These are phyloP conservation scores for Eucalyptus coolabah DNA, from an alignment of 345 rosid species.

Conservation along the genomic window DNA sequence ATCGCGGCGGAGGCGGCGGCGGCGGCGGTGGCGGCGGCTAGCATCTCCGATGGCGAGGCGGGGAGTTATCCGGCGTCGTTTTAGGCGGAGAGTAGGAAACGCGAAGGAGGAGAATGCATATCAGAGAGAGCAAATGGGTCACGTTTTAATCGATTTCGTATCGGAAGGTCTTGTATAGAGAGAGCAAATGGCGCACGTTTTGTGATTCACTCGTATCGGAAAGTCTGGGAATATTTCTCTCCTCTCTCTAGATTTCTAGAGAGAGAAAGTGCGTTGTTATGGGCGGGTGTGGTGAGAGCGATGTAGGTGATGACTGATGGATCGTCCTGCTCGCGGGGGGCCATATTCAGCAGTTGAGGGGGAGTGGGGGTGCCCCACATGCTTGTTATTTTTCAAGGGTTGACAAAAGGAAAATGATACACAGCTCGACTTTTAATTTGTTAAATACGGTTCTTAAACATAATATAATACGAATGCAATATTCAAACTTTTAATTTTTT, in stretches of 20 bases:
- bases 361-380: too few species aligned
- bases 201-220: not conserved
- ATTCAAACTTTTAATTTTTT: rapidly evolving
- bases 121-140: not conserved
- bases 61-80: not conserved
- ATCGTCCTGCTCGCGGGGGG: not conserved
- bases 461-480: rapidly evolving
- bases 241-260: not conserved
- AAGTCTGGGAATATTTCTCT: not conserved
- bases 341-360: not conserved
- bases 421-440: too few species aligned
- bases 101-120: not conserved
- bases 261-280: not conserved
- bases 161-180: not conserved
- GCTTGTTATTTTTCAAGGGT: too few species aligned
- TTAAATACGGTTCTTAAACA: too few species aligned
- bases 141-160: not conserved
- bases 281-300: not conserved
- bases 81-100: not conserved
- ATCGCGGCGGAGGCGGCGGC: too few species aligned
- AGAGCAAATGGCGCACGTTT: not conserved
- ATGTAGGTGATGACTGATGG: not conserved
- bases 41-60: not conserved
- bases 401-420: too few species aligned
- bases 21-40: not conserved